Evolutionary conservation across 495 filamentous ascomycete genomes (phyloP).

Genomic region (Darksidea phi): DNA sequence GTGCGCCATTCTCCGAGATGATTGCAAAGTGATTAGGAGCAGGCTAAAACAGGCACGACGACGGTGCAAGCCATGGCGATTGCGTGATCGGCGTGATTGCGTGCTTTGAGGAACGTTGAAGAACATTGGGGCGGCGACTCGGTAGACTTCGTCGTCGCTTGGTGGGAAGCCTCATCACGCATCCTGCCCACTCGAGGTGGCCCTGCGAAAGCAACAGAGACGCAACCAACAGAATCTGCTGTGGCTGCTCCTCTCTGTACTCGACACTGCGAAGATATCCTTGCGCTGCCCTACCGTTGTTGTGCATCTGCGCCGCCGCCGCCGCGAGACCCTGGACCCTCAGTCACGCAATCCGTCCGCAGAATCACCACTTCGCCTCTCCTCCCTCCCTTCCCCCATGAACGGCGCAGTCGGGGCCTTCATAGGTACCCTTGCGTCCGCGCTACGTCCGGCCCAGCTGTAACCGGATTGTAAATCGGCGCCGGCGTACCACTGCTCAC

Average conservation of each 20-base stretch:
- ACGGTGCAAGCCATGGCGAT: neutral
- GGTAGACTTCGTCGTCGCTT: neutral
- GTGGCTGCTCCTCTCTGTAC: neutral
- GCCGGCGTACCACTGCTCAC: neutral
- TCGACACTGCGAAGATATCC: neutral
- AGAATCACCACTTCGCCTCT: constrained; percentile 17
- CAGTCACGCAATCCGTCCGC: constrained; percentile 29
- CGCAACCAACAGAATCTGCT: neutral
- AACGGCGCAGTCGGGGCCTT: constrained; percentile 5
- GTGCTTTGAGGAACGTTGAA: neutral
- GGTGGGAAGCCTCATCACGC: neutral
- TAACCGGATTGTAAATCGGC: neutral
- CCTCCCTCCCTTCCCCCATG: constrained; percentile 5
- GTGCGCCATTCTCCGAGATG: no score
- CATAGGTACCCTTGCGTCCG: constrained; percentile 25
- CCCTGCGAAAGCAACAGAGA: neutral
- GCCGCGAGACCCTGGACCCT: neutral
- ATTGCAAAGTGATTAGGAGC: neutral
- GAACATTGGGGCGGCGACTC: neutral
- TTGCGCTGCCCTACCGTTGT: neutral
- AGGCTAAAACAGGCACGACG: neutral
- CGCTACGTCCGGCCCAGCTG: constrained; percentile 2
- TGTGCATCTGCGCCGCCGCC: neutral
- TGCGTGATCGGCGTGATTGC: constrained; percentile 1
- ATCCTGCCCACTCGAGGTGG: neutral